These are phyloP conservation scores for Prunus armeniaca DNA, from an alignment of 306 rosid genomes.

Conservation along the genomic window DNA sequence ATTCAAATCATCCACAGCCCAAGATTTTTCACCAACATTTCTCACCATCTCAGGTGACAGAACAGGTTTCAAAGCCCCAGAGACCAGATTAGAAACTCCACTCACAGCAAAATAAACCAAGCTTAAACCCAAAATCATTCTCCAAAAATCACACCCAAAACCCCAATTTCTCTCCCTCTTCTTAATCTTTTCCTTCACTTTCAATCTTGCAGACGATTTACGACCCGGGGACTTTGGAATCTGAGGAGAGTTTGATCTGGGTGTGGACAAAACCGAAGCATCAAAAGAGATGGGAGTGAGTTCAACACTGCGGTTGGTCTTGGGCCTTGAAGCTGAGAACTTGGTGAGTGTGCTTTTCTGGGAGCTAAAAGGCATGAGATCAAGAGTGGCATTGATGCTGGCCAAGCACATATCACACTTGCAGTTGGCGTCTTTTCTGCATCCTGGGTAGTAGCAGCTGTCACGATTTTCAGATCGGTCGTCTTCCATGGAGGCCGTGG, in stretches of 20 bases:
- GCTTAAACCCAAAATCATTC: slow-evolving; percentile 33
- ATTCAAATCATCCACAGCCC: slow-evolving; percentile 43
- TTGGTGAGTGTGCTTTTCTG: slow-evolving; percentile 62
- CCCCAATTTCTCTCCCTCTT: slow-evolving; percentile 14
- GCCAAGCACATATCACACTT: slow-evolving; percentile 69
- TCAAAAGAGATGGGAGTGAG: slow-evolving; percentile 61
- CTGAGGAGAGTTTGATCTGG: slow-evolving; percentile 26
- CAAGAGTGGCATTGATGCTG: slow-evolving; percentile 86
- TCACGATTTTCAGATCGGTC: slow-evolving; percentile 42
- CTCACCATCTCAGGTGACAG: slow-evolving; percentile 46
- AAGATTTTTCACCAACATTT: slow-evolving; percentile 46
- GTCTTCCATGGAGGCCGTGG: slow-evolving; percentile 31
- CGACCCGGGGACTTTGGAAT: slow-evolving; percentile 21
- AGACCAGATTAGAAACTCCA: slow-evolving; percentile 34
- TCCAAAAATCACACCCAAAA: slow-evolving; percentile 23
- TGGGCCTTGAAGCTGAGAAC: slow-evolving; percentile 46
- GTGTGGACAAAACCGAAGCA: slow-evolving; percentile 51
- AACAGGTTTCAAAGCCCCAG: slow-evolving; percentile 37
- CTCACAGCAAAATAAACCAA: slow-evolving; percentile 35
- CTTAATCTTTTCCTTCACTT: slow-evolving; percentile 13
- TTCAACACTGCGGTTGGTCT: slow-evolving; percentile 9
- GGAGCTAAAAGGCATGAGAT: slow-evolving; percentile 62
- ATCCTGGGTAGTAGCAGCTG: slow-evolving; percentile 75
- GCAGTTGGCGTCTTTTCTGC: slow-evolving; percentile 82
- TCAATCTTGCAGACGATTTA: slow-evolving; percentile 34